Evolutionary conservation across 2,329 filamentous ascomycete species (phyloP).

Genomic region (Colletotrichum costaricense): DNA sequence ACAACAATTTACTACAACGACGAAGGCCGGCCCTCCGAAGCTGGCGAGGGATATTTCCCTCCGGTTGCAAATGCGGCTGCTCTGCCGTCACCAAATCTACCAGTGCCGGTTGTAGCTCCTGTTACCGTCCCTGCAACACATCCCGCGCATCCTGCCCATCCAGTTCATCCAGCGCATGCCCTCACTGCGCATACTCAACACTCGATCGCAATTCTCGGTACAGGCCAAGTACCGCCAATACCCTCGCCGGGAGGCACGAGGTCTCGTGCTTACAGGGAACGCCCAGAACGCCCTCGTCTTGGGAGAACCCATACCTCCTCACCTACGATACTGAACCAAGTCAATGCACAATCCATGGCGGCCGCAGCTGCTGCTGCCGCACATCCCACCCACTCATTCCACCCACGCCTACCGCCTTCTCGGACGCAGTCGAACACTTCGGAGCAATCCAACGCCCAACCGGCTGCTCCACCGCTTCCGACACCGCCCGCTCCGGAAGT

Average conservation of each 20-base stretch:
- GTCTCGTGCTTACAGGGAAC: conserved; percentile 65
- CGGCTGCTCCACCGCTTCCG: conserved; percentile 62
- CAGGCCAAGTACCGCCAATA: conserved; percentile 82
- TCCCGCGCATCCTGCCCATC: conserved; percentile 38
- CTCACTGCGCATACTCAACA: conserved; percentile 55
- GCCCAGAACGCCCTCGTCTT: conserved; percentile 70
- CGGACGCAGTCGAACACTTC: conserved; percentile 70
- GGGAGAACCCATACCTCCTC: conserved; percentile 83
- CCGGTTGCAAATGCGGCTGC: conserved; percentile 62
- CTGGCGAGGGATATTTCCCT: conserved; percentile 85
- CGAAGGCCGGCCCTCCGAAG: conserved; percentile 74
- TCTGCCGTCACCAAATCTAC: conserved; percentile 53
- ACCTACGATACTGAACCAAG: conserved; percentile 73
- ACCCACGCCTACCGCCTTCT: conserved; percentile 58
- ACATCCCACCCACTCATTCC: conserved; percentile 51
- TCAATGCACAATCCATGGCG: conserved; percentile 50
- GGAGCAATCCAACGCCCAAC: conserved; percentile 59
- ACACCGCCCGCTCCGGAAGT: conserved; percentile 65
- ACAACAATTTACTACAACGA: conserved; percentile 68
- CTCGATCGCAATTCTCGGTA: conserved; percentile 84
- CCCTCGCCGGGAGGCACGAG: conserved; percentile 83
- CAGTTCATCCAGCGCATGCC: conserved; percentile 30
- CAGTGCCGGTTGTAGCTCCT: conserved; percentile 51
- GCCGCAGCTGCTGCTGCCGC: conserved; percentile 45
- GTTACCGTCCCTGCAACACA: conserved; percentile 49